Conservation (phyloP, 129 eudicot genomes). For the Flaveria bidentis region DNA sequence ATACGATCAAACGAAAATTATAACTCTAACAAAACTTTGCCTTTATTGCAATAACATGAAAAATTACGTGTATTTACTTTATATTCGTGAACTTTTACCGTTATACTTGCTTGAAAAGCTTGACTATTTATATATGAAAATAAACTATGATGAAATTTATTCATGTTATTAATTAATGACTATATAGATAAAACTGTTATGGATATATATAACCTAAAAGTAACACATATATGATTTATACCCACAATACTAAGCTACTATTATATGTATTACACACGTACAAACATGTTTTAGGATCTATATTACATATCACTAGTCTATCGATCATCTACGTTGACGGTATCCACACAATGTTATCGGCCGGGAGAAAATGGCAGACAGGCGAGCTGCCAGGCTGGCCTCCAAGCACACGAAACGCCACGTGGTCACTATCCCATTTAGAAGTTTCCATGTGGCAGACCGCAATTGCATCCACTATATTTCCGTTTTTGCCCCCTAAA, state of each 20-base stretch:
- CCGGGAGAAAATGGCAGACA: constrained; percentile 40
- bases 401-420: constrained; percentile 39
- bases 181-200: background rate
- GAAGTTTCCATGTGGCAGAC: constrained; percentile 46
- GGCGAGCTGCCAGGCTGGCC: constrained; percentile 38
- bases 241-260: constrained; percentile 11
- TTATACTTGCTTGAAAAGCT: no score
- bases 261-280: background rate
- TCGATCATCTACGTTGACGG: constrained; percentile 15
- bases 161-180: background rate
- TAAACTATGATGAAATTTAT: background rate
- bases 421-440: constrained; percentile 34
- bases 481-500: constrained; percentile 39
- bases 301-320: background rate
- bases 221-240: background rate
- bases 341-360: constrained; percentile 36
- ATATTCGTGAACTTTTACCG: no score
- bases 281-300: constrained; percentile 6
- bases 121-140: no score
- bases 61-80: no score
- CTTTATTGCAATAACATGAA: no score
- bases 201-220: background rate
- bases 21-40: no score
- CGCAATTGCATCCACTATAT: constrained; percentile 38
- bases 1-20: no score